These are phyloP conservation scores for Podila clonocystis DNA, from an alignment of 192 early-diverging fungal species.

Conservation along the genomic window DNA sequence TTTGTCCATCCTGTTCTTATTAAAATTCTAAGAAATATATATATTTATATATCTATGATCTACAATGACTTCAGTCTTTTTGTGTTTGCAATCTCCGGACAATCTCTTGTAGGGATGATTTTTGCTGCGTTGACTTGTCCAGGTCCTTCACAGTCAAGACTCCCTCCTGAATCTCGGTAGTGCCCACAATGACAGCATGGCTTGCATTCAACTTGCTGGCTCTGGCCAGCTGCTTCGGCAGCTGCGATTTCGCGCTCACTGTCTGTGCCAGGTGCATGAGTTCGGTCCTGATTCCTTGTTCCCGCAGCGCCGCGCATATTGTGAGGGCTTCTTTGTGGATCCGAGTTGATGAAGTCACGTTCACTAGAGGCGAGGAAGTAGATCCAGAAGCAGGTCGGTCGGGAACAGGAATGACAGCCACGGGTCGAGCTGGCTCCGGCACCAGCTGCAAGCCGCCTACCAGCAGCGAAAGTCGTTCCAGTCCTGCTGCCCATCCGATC, in stretches of 20 bases:
- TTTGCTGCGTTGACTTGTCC: slow-evolving; percentile 30
- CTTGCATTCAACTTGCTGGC: slow-evolving; percentile 47
- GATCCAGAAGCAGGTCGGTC: slow-evolving; percentile 10
- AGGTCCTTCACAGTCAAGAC: slow-evolving; percentile 36
- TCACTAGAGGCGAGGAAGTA: background rate
- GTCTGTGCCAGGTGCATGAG: slow-evolving; percentile 23
- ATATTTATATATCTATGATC: background rate
- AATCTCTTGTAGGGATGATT: background rate
- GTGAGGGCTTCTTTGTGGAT: slow-evolving; percentile 27
- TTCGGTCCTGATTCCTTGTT: slow-evolving; percentile 21
- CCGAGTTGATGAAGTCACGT: background rate
- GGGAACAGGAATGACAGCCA: slow-evolving; percentile 44
- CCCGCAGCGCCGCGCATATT: slow-evolving; percentile 7
- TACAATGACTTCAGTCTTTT: background rate
- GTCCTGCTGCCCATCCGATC: slow-evolving; percentile 73
- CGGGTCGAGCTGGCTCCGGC: slow-evolving; percentile 7
- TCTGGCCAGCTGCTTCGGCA: slow-evolving; percentile 33
- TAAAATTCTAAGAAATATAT: background rate
- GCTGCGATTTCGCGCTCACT: slow-evolving; percentile 18
- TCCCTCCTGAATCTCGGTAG: slow-evolving; percentile 34
- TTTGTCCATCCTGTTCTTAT: no score
- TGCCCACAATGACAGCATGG: slow-evolving; percentile 49
- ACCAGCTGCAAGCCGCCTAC: slow-evolving; percentile 21
- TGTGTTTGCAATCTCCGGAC: background rate
- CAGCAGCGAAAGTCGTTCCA: slow-evolving; percentile 66